Evolutionary conservation across 1,139 yeast species (phyloP).

Genomic region (Nadsonia commutata): DNA sequence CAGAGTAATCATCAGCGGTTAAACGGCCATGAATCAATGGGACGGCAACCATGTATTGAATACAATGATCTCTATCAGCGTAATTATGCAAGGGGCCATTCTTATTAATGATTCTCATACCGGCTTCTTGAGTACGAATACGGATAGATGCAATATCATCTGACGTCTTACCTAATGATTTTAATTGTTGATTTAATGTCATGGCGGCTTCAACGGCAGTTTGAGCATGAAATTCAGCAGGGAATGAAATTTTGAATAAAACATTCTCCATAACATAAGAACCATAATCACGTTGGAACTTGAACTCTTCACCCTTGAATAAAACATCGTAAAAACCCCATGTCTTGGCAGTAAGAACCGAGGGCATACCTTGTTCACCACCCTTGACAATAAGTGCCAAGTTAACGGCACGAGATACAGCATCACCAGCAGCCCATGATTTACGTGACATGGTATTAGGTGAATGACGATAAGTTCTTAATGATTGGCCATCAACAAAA

Average conservation of each 20-base stretch:
- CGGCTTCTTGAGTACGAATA: conserved; percentile 46
- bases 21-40: conserved; percentile 40
- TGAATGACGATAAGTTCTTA: conserved; percentile 47
- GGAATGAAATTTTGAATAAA: conserved; percentile 43
- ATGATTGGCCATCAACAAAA: conserved; percentile 42
- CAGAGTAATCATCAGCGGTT: conserved; percentile 43
- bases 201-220: conserved; percentile 47
- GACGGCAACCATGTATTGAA: conserved; percentile 46
- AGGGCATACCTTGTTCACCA: conserved; percentile 44
- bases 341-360: conserved; percentile 38
- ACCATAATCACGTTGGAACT: conserved; percentile 38
- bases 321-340: conserved; percentile 51
- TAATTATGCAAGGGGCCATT: conserved; percentile 44
- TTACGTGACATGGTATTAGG: conserved; percentile 50
- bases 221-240: conserved; percentile 58
- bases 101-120: conserved; percentile 43
- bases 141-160: conserved; percentile 35
- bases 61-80: conserved; percentile 50
- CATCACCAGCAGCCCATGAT: conserved; percentile 58
- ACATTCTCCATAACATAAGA: conserved; percentile 52
- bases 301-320: conserved; percentile 37
- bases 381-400: conserved; percentile 36
- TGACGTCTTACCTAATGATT: conserved; percentile 28
- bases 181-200: conserved; percentile 27
- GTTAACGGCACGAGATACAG: conserved; percentile 45